phyloP scores from a whole-genome alignment of 1,284 basidiomycete species.

The Schizophyllum amplum region DNA sequence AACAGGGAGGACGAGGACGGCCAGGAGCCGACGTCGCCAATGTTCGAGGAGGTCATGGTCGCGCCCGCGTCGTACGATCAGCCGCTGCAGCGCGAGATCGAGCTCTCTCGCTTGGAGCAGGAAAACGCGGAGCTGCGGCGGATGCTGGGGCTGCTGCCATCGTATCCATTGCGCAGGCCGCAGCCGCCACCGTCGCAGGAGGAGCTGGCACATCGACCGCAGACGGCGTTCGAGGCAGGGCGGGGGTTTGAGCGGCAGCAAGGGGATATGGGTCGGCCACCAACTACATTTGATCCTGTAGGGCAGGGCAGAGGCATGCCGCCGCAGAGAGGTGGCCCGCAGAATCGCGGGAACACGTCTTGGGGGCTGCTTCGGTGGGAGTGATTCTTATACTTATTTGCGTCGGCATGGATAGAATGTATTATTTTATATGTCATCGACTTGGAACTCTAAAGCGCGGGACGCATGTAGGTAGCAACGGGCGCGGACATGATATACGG shows the following conservation, averaged over 20 bases:
- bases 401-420: no score
- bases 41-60: constrained; percentile 13
- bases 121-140: constrained; percentile 80
- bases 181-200: neutral
- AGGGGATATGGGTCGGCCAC: neutral
- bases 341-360: neutral
- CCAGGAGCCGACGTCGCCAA: constrained; percentile 12
- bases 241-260: neutral
- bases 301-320: neutral
- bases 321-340: neutral
- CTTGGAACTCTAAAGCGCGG: no score
- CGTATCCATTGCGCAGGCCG: neutral
- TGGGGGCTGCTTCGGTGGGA: neutral
- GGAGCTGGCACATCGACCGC: neutral
- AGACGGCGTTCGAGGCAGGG: neutral
- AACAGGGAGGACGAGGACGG: neutral
- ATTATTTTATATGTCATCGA: no score
- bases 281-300: neutral
- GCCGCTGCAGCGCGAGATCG: constrained; percentile 81
- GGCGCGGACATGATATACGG: no score
- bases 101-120: constrained; percentile 73
- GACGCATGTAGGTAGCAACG: no score
- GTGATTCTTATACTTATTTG: no score
- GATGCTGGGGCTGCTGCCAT: constrained; percentile 44
- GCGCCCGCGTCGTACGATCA: constrained; percentile 47